Evolutionary conservation across 1,139 yeast species (phyloP), one percentile per base, ranked within the genome.

Genomic region (Arxiozyma telluris): DNA sequence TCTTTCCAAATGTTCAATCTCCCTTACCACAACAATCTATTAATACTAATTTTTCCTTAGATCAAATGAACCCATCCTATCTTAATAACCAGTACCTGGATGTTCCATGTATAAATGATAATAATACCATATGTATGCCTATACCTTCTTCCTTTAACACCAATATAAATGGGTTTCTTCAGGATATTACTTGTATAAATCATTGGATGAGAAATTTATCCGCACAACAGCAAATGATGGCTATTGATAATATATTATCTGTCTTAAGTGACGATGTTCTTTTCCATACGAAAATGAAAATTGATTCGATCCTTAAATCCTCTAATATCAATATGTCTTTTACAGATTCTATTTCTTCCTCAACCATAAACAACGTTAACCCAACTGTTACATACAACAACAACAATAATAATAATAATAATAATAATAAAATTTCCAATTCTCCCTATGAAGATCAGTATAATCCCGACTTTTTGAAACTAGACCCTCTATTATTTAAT

Each of bases 151-250:
- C 41, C 7, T 20, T 30, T 2, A 25, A 25, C 20, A 44, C 21
- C 1, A 65, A 72, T 46, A 47, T 18, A 17, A 42, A 22, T 34
- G 34, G 41, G 2, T 76, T 76, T 58, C 74, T 76, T 18, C 71
- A 70, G 51, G 80, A 76, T 59, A 66, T 84, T 63, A 73, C 78
- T 54, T 76, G 77, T 54, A 77, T 81, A 60, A 76, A 80, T 59
- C 73, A 73, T 60, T 84, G 90, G 90, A 73, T 84, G 61, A 78
- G 77, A 58, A 75, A 74, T 60, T 73, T 84, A 65, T 76, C 72
- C 54, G 75, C 79, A 12, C 79, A 77, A 53, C 87, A 84, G 61
- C 82, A 76, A 60, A 73, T 78, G 55, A 73, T 81, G 38, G 79
- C 82, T 66, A 74, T 83, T 64, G 88, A 84, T 59, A 76, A 82